Base-by-base conservation (phyloP, 768 basidiomycete genomes). In the Boletus barrowsii region DNA sequence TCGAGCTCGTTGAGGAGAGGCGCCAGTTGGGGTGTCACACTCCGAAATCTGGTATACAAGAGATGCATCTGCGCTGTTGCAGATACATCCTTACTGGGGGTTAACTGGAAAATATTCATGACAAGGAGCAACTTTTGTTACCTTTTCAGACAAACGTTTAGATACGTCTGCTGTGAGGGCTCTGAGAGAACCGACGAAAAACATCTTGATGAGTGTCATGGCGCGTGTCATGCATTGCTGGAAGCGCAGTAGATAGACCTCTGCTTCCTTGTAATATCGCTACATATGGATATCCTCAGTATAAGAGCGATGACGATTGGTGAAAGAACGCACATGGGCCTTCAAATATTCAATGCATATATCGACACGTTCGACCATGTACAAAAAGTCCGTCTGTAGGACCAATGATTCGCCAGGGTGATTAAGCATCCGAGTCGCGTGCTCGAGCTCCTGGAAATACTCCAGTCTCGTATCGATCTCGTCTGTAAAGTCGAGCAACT, bases 151-250 rank as follows among this genome's bases (percentile, higher is more conserved):
- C 42, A 95, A 68, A 10, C 88, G 81, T 61, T 80, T 88, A 1
- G 81, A 80, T 20, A 96, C 81, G 61, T 98, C 96, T 5, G 81
- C 73, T 1, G 88, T 83, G 11, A 97, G 78, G 0, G 88, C 84
- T 39, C 88, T 80, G 7, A 98, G 75, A 9, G 90, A 88, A 5
- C 87, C 88, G 7, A 96, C 86, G 64, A 97, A 98, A 72, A 89
- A 94, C 85, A 98, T 95, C 72, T 91, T 96, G 75, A 98, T 92
- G 42, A 99, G 80, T 0, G 95, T 98, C 96, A 98, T 98, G 10
- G 93, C 90, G 26, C 97, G 84, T 0, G 93, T 97, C 83, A 98
- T 88, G 68, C 97, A 99, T 71, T 99, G 97, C 65, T 97, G 96
- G 72, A 95, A 98, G 22, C 97, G 86, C 30, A 99, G 79, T n/a